These are phyloP conservation scores for Moelleriella libera DNA, from an alignment of 2,329 filamentous ascomycete species.

Conservation along the genomic window DNA sequence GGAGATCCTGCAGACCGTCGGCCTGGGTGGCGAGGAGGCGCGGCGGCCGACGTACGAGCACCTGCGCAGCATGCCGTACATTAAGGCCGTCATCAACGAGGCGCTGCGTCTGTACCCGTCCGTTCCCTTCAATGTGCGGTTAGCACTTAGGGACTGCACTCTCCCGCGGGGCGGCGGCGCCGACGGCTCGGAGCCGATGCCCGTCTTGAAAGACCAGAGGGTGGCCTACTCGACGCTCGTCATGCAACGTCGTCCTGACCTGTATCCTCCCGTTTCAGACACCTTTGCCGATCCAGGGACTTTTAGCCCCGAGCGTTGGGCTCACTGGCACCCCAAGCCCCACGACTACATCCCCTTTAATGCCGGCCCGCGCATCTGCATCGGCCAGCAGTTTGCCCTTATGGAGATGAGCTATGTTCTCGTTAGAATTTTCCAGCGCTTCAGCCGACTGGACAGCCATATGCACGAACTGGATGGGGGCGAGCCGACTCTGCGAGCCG, in stretches of 20 bases:
- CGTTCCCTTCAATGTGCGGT: slow-evolving; percentile 67
- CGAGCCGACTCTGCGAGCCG: slow-evolving; percentile 36
- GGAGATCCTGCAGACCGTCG: slow-evolving; percentile 58
- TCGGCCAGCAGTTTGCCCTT: slow-evolving; percentile 45
- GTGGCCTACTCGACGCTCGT: slow-evolving; percentile 34
- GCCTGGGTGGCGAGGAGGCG: slow-evolving; percentile 24
- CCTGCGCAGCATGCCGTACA: slow-evolving; percentile 78
- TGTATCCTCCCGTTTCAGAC: slow-evolving; percentile 30
- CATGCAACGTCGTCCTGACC: slow-evolving; percentile 33
- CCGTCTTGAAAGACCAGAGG: slow-evolving; percentile 29
- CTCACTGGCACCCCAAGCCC: slow-evolving; percentile 32
- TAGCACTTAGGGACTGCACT: slow-evolving; percentile 58
- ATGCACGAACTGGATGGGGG: slow-evolving; percentile 42
- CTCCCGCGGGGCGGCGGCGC: slow-evolving; percentile 58
- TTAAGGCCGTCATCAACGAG: slow-evolving; percentile 61
- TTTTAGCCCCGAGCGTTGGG: slow-evolving; percentile 37
- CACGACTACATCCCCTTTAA: slow-evolving; percentile 43
- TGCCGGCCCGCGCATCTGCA: slow-evolving; percentile 36
- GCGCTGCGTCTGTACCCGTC: slow-evolving; percentile 63
- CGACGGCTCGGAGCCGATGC: slow-evolving; percentile 16
- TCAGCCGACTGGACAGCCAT: slow-evolving; percentile 44
- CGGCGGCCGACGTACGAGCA: slow-evolving; percentile 59
- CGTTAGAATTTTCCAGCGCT: slow-evolving; percentile 58
- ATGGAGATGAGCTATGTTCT: slow-evolving; percentile 53
- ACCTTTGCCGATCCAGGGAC: slow-evolving; percentile 19